Evolutionary conservation across 331 rosid genomes (phyloP), one percentile per base, ranked within the genome.

Genomic region (Rhamnella rubrinervis): DNA sequence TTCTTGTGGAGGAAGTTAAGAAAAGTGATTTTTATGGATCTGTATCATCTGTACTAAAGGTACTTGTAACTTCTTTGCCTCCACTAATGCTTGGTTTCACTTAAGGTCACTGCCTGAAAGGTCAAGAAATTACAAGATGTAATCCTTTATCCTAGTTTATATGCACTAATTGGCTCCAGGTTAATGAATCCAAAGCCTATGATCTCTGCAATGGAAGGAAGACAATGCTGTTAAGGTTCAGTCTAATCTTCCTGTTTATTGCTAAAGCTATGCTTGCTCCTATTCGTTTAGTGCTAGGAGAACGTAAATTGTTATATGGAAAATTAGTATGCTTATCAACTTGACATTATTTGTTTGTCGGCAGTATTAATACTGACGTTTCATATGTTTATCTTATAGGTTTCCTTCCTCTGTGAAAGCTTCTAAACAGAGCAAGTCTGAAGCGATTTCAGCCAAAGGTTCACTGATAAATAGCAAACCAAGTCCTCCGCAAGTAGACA

Each of bases 11-110:
- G 86, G 96, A 91, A 80, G 97, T 87, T 59, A 95, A 85, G 88
- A 95, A 95, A 85, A 91, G 91, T 68, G 98, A 95, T 77, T 8
- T 81, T 76, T 95, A 95, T 80, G 96, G 97, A 66, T 95, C 97
- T 61, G 85, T 91, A 44, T 95, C 98, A 47, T 95, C 98, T 71
- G 55, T 87, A 51, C 71, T 95, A 70, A 91, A 89, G 95, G 98
- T 93, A 67, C 41, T 28, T 75, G 21, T 62, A 50, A 47, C 68
- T 66, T 31, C 21, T 39, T 71, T 25, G 4, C 6, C 59, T 28
- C 47, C 40, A 11, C 14, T 49, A 8, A 23, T 55, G 39, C 73
- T 71, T 8, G 12, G 40, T 31, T 39, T 46, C n/a, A 59, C 3
- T 37, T 63, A 19, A 63, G 11, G 46, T 64, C 64, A 6, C 15